phyloP scores from a whole-genome alignment of 202 grass and related monocot genomes.

The Musa balbisiana region DNA sequence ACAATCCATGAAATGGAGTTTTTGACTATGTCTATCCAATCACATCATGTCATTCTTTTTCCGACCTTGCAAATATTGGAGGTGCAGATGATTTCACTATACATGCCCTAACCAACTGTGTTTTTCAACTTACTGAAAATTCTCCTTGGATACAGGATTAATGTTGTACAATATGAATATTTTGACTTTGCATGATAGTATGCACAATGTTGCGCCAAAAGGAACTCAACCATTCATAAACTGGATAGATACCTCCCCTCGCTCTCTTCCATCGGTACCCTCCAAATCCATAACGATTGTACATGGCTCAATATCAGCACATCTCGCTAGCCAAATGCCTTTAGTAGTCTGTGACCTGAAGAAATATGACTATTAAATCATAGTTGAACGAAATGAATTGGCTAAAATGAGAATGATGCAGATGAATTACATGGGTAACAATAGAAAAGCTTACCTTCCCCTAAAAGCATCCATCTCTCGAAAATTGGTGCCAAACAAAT shows the following conservation, averaged over 20 bases:
- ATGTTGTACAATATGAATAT: too few relatives aligned
- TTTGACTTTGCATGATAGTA: neutral
- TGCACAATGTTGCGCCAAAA: neutral
- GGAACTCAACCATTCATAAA: neutral
- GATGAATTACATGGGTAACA: neutral
- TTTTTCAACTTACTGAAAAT: too few relatives aligned
- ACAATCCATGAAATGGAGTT: neutral
- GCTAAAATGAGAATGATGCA: neutral
- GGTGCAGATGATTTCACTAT: too few relatives aligned
- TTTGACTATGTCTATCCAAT: too few relatives aligned
- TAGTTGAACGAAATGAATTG: neutral
- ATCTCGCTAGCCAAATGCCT: constrained; percentile 80
- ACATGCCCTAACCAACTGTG: too few relatives aligned
- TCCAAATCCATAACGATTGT: constrained; percentile 97
- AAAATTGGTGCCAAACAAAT: constrained; percentile 89
- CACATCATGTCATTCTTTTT: too few relatives aligned
- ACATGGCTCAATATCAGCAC: constrained; percentile 68
- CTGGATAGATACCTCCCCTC: constrained; percentile 68
- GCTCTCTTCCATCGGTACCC: constrained; percentile 92
- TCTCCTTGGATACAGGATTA: too few relatives aligned
- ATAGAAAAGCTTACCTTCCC: constrained; percentile 61
- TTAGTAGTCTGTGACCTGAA: constrained; percentile 95
- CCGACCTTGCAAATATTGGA: too few relatives aligned
- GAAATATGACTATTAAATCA: neutral
- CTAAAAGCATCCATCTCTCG: constrained; percentile 94